These are phyloP conservation scores for Xanthoconium stramineum DNA, from an alignment of 768 basidiomycete genomes.

Conservation along the genomic window DNA sequence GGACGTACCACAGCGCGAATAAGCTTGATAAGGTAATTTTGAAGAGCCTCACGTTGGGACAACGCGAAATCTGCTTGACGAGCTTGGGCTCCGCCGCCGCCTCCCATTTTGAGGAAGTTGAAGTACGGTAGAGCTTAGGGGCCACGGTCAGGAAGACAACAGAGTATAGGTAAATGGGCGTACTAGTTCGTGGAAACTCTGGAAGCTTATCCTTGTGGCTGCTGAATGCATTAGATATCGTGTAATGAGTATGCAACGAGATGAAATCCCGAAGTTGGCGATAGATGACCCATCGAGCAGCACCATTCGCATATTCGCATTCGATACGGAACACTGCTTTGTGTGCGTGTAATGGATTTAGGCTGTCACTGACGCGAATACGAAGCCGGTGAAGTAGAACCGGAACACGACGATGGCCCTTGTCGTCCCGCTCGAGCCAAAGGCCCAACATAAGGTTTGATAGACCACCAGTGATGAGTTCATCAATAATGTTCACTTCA, in stretches of 20 bases:
- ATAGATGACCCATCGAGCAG: conserved; percentile 92
- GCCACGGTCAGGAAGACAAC: background rate
- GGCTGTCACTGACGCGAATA: conserved; percentile 81
- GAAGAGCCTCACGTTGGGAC: conserved; percentile 75
- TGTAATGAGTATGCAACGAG: conserved; percentile 85
- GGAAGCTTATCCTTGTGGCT: conserved; percentile 75
- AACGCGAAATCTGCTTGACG: conserved; percentile 75
- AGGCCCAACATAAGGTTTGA: conserved; percentile 75
- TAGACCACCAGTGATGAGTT: conserved; percentile 76
- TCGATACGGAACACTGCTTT: conserved; percentile 89
- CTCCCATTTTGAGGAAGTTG: conserved; percentile 74
- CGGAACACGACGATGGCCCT: conserved; percentile 76
- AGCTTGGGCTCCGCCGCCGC: conserved; percentile 46
- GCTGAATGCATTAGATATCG: conserved; percentile 77
- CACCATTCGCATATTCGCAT: conserved; percentile 95
- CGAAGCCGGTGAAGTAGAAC: conserved; percentile 75
- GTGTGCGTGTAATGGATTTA: conserved; percentile 72
- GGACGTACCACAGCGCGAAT: conserved; percentile 81
- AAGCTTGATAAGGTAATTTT: conserved; percentile 83
- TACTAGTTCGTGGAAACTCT: conserved; percentile 86
- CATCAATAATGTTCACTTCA: conserved; percentile 74
- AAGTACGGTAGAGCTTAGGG: conserved; percentile 79
- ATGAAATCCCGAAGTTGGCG: conserved; percentile 91
- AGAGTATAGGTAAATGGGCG: conserved; percentile 11
- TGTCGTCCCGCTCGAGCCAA: conserved; percentile 88